A percentile compares a stretch with the other conserved stretches of the same genome.
Conservation (phyloP, 495 filamentous ascomycete genomes). For the Amorphotheca resinae region DNA sequence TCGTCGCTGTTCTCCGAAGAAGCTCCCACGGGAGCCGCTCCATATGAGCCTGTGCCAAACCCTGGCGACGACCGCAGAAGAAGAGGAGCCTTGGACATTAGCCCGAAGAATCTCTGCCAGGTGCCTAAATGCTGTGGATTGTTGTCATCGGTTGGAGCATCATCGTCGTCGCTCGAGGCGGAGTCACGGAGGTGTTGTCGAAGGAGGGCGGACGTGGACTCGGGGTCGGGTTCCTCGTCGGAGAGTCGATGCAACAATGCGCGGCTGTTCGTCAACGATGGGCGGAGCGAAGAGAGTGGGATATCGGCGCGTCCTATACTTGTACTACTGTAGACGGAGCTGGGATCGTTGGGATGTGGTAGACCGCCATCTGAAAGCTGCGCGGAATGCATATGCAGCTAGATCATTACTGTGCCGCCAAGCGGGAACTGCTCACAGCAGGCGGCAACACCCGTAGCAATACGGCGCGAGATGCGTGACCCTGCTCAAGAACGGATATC, state of each 20-base stretch:
- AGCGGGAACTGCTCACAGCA: background rate
- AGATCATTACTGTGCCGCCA: background rate
- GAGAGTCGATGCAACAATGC: background rate
- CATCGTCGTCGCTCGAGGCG: slow-evolving; percentile 7
- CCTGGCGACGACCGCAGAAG: slow-evolving; percentile 47
- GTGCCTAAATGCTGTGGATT: slow-evolving; percentile 5
- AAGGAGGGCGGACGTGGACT: slow-evolving; percentile 17
- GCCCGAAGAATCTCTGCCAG: slow-evolving; percentile 7
- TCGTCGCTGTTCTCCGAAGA: slow-evolving; percentile 20
- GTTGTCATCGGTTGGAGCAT: background rate
- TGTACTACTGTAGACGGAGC: background rate
- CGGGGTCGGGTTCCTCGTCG: slow-evolving; percentile 18
- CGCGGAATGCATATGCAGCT: background rate
- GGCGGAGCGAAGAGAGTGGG: slow-evolving; percentile 8
- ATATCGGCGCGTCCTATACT: slow-evolving; percentile 2
- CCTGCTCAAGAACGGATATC: background rate
- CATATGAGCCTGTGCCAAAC: slow-evolving; percentile 44
- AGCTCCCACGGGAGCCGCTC: slow-evolving; percentile 32
- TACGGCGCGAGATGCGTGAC: too few species aligned
- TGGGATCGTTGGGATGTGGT: background rate
- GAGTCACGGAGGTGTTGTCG: slow-evolving; percentile 11
- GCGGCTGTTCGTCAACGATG: background rate
- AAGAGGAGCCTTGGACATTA: slow-evolving; percentile 44
- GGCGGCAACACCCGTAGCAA: background rate
- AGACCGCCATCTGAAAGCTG: background rate